Evolutionary conservation across 345 rosid species (phyloP), one percentile per base, ranked within the genome.

Genomic region (Melaleuca quinquenervia): DNA sequence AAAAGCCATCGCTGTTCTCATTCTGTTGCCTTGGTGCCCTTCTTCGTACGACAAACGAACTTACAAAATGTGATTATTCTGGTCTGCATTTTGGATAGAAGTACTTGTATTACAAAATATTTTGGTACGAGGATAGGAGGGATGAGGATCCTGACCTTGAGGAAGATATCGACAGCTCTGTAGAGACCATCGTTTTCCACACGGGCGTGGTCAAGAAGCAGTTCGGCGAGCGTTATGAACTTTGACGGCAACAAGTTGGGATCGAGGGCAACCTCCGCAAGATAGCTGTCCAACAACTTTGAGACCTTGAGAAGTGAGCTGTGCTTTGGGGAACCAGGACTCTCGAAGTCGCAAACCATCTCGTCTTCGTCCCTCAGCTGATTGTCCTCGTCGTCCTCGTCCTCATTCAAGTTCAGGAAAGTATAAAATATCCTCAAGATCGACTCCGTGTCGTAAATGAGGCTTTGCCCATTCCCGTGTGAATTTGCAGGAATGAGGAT

Each of bases 181-280:
- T 97, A 97, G 22, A 97, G 89, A 44, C 98, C 99, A 87, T 97
- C 99, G 48, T 95, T 95, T 20, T 87, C 91, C 52, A 92, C 84
- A 22, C 99, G 96, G 87, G 96, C 96, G 88, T 97, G 98, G 88
- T 96, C 99, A 10, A 99, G 99, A 85, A 96, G 95, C 52, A 94
- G 88, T 89, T 97, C 99, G 3, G 98, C 94, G 49, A 96, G 88
- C 80, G 96, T 94, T 52, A 93, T 94, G 89, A 97, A 96, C 89
- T 94, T 97, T 52, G 95, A 91, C 8, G 96, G 94, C 89, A 83
- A 86, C 84, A 95, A 89, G 89, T 95, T 97, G 11, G 94, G 76
- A 89, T 97, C 99, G 11, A 96, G 88, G 32, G 98, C 98, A 78
- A 96, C 93, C 91, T 97, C 99, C 41, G 99, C 96, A 6, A 96